Evolutionary conservation across 306 rosid species (phyloP), one percentile per base, ranked within the genome.

Genomic region (Cucurbita argyrosperma): DNA sequence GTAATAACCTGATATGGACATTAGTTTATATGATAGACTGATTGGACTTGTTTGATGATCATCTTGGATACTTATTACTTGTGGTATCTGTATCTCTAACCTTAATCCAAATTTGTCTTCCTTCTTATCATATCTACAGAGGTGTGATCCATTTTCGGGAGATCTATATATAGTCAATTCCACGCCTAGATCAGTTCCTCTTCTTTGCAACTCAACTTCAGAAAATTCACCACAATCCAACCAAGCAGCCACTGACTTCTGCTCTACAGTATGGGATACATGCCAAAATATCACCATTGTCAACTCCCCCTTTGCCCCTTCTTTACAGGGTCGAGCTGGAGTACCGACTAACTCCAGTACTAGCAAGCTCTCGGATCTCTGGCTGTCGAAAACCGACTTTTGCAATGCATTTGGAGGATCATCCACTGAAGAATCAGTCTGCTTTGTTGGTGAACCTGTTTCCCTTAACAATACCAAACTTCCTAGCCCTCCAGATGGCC

Each of bases 111-210:
- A 45, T 59, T 26, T 75, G 51, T 35, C 65, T 80, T 39, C 52
- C 55, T 73, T 66, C 26, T 76, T 49, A 50, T 55, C 5, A 53
- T 58, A 16, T 66, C 73, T 71, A 10, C 53, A 95, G 97, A 95
- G 87, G 72, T 95, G 99, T 46, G 96, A 95, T 65, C 96, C 95
- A 71, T 95, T 85, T 84, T 88, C 99, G 0, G 97, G 86, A 3
- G 87, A 95, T 79, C 81, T 95, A 43, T 95, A 76, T 70, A 67
- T 80, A 14, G 81, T 83, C 81, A 76, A 74, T 60, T 87, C 93
- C n/a, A 81, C 75, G 3, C 81, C 79, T 6, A 77, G 92, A 83
- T 62, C 89, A 1, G 91, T 95, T 83, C 99, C 99, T 45, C 66
- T 91, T 51, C 89, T 95, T 15, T 91, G 99, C 86, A 85, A 89